Conservation (phyloP, 306 rosid species). For the Malus fusca region DNA sequence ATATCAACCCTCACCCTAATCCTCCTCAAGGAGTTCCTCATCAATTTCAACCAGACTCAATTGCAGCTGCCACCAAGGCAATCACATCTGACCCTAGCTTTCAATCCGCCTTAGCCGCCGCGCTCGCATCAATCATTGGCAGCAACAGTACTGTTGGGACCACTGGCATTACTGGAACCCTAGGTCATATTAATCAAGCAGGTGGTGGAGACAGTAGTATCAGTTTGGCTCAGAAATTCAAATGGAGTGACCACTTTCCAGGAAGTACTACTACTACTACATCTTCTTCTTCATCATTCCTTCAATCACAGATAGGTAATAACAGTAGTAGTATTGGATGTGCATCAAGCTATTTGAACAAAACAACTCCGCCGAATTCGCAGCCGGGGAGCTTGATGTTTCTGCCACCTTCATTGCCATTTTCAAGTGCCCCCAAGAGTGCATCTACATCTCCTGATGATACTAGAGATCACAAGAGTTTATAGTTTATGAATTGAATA, state of each 20-base stretch:
- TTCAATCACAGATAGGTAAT: conserved; percentile 21
- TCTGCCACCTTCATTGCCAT: conserved; percentile 46
- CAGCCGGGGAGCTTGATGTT: conserved; percentile 38
- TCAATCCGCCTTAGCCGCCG: conserved; percentile 80
- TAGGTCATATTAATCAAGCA: neutral
- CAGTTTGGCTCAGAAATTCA: conserved; percentile 28
- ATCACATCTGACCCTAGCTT: conserved; percentile 77
- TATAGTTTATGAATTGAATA: neutral
- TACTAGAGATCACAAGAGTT: conserved; percentile 27
- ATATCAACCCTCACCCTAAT: neutral
- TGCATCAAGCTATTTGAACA: conserved; percentile 51
- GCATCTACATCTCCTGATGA: conserved; percentile 54
- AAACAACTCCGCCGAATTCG: conserved; percentile 9
- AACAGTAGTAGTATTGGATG: conserved; percentile 18
- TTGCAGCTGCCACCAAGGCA: conserved; percentile 88
- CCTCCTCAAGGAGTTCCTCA: neutral
- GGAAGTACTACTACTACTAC: neutral
- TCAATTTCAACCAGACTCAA: conserved; percentile 30
- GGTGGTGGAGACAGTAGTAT: conserved; percentile 16
- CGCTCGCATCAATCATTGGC: conserved; percentile 63
- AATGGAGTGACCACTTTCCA: conserved; percentile 40
- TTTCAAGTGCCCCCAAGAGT: conserved; percentile 44
- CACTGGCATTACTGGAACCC: conserved; percentile 7
- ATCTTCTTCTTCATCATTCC: neutral
- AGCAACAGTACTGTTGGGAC: conserved; percentile 1